Base-by-base conservation (phyloP, 257 asterid species). In the Rauvolfia tetraphylla region DNA sequence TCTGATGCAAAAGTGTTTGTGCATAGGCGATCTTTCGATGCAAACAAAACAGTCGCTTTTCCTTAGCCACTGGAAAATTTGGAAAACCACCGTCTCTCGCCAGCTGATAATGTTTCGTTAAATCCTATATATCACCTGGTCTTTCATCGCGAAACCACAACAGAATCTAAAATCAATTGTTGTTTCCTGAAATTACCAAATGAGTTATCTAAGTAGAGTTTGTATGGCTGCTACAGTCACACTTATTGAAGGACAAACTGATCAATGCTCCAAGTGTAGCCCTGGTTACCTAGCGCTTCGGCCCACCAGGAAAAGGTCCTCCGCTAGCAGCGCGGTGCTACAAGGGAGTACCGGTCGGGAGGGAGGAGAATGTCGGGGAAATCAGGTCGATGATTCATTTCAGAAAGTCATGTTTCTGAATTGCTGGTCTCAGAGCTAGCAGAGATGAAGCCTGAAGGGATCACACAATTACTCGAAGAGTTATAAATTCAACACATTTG, bases 331-430 rank as follows among this genome's bases (percentile, higher is more conserved):
- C 39, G 20, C 29, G 27, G 54, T 22, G n/a, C 27, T 49, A 11
- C 39, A 48, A 58, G 74, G 44, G 13, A 12, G 7, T 22, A 42
- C 65, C 41, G 23, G 48, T 34, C 62, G 49, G 15, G 44, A 49
- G 29, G 79, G 54, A 65, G 80, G 53, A 38, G 42, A 46, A 46
- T 53, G 18, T 23, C 70, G 65, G 75, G 36, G 66, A 25, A 54
- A 48, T 48, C 58, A 48, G 71, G 65, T 77, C 1, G 82, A 81
- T 59, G 79, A 81, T 46, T 81, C 84, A 29, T 44, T 77, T 22
- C 76, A 41, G 63, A 79, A 81, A 42, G 65, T 81, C 63, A 81
- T 81, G 84, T 42, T 81, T 57, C 18, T 81, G 2, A 81, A 73
- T 62, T 81, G 84, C 63, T 81, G 84, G 84, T 39, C 71, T 0